These are phyloP conservation scores for Babesia divergens DNA, from an alignment of 169 alveolate genomes.

Conservation along the genomic window DNA sequence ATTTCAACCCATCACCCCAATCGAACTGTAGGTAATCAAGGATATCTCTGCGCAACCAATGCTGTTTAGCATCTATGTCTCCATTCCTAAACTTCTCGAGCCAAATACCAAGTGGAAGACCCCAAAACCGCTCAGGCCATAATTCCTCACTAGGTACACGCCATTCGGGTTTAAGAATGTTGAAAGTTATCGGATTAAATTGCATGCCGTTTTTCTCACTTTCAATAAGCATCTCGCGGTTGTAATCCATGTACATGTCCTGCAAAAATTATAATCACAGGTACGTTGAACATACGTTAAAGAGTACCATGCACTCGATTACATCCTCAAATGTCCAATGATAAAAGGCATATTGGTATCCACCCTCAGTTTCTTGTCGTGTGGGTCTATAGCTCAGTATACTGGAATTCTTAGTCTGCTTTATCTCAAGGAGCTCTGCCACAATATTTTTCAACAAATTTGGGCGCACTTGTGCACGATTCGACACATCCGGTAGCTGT, in stretches of 20 bases:
- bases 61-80: slow-evolving; percentile 71
- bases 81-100: slow-evolving; percentile 62
- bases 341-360: slow-evolving; percentile 68
- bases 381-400: slow-evolving; percentile 29
- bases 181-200: slow-evolving; percentile 56
- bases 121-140: slow-evolving; percentile 68
- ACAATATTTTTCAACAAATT: slow-evolving; percentile 34
- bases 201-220: slow-evolving; percentile 33
- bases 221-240: slow-evolving; percentile 39
- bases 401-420: slow-evolving; percentile 24
- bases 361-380: slow-evolving; percentile 65
- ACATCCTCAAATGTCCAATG: slow-evolving; percentile 74
- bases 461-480: slow-evolving; percentile 19
- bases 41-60: slow-evolving; percentile 66
- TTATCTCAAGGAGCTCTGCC: slow-evolving; percentile 24
- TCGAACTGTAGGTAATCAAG: slow-evolving; percentile 66
- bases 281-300: slow-evolving; percentile 46
- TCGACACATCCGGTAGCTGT: slow-evolving; percentile 40
- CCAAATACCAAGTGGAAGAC: slow-evolving; percentile 71
- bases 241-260: slow-evolving; percentile 62
- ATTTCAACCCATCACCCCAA: slow-evolving; percentile 69
- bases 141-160: slow-evolving; percentile 44
- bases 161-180: slow-evolving; percentile 30
- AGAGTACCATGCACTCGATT: slow-evolving; percentile 62
- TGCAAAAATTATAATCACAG: neutral